Evolutionary conservation across 2,329 filamentous ascomycete species (phyloP), one percentile per base, ranked within the genome.

Genomic region (Colletotrichum australisinense): DNA sequence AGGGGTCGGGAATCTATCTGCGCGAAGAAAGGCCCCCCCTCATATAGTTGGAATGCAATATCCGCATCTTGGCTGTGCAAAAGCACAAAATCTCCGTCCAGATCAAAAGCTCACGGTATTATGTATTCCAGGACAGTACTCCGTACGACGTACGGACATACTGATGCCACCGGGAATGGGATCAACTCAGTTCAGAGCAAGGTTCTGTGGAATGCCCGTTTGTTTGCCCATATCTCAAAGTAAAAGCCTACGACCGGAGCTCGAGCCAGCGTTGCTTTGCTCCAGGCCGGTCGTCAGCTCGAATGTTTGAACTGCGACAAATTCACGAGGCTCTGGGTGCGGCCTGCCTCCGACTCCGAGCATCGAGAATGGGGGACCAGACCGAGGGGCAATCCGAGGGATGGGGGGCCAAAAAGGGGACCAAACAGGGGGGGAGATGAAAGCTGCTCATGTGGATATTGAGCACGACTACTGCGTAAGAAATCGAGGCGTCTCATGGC

Each of bases 381-480:
- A 6, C 32, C 49, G n/a, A 64, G 35, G 49, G 62, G 62, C 4
- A 4, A 56, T 14, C 46, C 30, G 30, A 56, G 19, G 12, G 32
- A 56, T 28, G 24, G 32, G 63, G 52, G 30, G 14, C 30, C 4
- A 19, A 26, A 64, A 56, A 56, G 53, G 63, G 63, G 63, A 49
- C 55, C 63, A 49, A 56, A 16, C n/a, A 49, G 35, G 32, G 63
- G 63, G 46, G 26, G 3, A 22, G 22, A 12, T 24, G 46, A 16
- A 64, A 49, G 63, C 49, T 42, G 32, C 22, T 65, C 52, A 42
- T 38, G 49, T 64, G 62, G 49, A 64, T 55, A 49, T n/a, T n/a
- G n/a, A 49, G 42, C 28, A 55, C 28, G 49, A 64, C 30, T 26
- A 32, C 30, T 32, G 30, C 30, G 30, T 32, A 24, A 22, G 42